Evolutionary conservation across 2,329 filamentous ascomycete genomes (phyloP).

Genomic region (Nigrospora oryzae): DNA sequence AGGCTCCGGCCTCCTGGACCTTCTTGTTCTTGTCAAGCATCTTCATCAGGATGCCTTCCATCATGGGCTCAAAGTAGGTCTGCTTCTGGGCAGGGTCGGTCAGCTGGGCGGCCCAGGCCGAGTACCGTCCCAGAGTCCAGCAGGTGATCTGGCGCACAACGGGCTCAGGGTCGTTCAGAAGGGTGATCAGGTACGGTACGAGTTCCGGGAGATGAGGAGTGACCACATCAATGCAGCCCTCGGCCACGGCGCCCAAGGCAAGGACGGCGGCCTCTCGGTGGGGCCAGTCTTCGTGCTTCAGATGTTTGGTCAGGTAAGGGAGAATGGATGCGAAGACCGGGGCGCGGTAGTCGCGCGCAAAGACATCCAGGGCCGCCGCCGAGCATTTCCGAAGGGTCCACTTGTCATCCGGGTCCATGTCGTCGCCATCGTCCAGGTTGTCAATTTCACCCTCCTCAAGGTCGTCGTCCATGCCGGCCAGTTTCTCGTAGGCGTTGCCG

Average conservation of each 20-base stretch:
- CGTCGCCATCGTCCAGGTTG: slow-evolving; percentile 66
- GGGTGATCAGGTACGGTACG: slow-evolving; percentile 79
- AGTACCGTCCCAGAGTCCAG: slow-evolving; percentile 93
- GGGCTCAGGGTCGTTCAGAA: slow-evolving; percentile 77
- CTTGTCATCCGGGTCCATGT: slow-evolving; percentile 75
- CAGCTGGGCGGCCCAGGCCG: slow-evolving; percentile 79
- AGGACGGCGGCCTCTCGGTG: slow-evolving; percentile 90
- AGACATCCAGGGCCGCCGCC: slow-evolving; percentile 87
- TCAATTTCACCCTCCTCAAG: slow-evolving; percentile 84
- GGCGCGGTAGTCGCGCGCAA: slow-evolving; percentile 81
- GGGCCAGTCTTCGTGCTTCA: slow-evolving; percentile 84
- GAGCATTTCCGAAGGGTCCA: slow-evolving; percentile 98
- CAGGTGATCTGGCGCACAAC: slow-evolving; percentile 95
- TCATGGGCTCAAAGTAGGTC: slow-evolving; percentile 86
- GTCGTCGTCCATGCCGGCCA: slow-evolving; percentile 59
- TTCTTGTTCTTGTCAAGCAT: slow-evolving; percentile 98
- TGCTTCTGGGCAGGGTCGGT: slow-evolving; percentile 57
- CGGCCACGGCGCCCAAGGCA: slow-evolving; percentile 87
- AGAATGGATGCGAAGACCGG: slow-evolving; percentile 87
- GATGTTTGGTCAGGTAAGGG: slow-evolving; percentile 83
- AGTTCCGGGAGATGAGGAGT: slow-evolving; percentile 85
- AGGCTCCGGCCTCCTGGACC: slow-evolving; percentile 92
- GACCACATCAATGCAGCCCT: slow-evolving; percentile 86
- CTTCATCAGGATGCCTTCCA: slow-evolving; percentile 88
- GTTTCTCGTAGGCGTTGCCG: slow-evolving; percentile 41